These are phyloP conservation scores for Paralagenidium karlingii DNA, from an alignment of 352 stramenopile species.

Conservation along the genomic window DNA sequence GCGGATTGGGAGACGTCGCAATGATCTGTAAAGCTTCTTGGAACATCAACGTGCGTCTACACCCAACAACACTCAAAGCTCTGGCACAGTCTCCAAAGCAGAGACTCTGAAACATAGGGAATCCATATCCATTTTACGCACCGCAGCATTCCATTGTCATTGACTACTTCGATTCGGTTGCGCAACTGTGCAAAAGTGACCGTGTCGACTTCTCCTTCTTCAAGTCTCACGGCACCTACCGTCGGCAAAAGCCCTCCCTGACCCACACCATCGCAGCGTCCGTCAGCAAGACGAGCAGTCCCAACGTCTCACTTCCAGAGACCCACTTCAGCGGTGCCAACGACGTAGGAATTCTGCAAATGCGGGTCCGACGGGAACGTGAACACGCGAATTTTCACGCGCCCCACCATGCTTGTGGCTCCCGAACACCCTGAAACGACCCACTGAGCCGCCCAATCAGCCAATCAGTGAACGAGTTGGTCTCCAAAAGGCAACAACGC, in stretches of 20 bases:
- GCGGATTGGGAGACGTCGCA: conserved; percentile 36
- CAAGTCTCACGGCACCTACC: conserved; percentile 47
- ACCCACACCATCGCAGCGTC: background rate
- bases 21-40: conserved; percentile 64
- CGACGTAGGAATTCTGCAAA: conserved; percentile 65
- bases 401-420: no score
- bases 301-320: background rate
- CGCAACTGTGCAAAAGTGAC: conserved; percentile 55
- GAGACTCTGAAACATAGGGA: background rate
- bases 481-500: no score
- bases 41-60: conserved; percentile 49
- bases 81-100: background rate
- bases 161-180: conserved; percentile 48
- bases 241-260: conserved; percentile 45
- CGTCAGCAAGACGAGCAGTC: background rate
- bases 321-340: conserved; percentile 46
- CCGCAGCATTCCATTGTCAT: conserved; percentile 49
- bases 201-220: conserved; percentile 33
- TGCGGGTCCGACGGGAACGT: conserved; percentile 52
- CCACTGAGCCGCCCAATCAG: no score
- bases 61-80: background rate
- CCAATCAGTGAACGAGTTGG: no score
- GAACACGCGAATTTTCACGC: conserved; percentile 69
- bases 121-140: background rate
- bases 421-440: no score